These are phyloP conservation scores for Schrenkiella parvula DNA, from an alignment of 345 rosid species.

Conservation along the genomic window DNA sequence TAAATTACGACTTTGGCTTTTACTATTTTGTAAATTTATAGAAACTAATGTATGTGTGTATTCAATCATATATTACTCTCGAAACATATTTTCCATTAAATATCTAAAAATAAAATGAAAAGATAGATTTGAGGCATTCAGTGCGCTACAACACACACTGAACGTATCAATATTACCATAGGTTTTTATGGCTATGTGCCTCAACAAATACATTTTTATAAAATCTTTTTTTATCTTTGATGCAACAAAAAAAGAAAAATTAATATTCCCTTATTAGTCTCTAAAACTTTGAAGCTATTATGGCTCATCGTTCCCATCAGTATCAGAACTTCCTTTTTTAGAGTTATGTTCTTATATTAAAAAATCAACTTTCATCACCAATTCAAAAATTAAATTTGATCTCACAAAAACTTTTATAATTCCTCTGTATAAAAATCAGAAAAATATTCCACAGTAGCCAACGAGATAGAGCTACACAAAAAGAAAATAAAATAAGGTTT, in stretches of 20 bases:
- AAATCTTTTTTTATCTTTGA: too few relatives aligned
- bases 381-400: background rate
- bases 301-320: background rate
- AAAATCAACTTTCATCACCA: background rate
- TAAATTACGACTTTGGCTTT: background rate
- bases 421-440: background rate
- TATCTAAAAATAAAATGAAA: background rate
- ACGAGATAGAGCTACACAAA: conserved; percentile 6
- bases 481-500: too few relatives aligned
- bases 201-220: background rate
- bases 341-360: background rate
- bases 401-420: background rate
- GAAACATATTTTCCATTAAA: background rate
- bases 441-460: background rate
- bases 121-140: background rate
- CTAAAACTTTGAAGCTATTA: too few relatives aligned
- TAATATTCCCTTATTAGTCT: background rate
- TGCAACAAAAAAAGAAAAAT: too few relatives aligned
- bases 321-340: background rate
- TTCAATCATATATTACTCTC: background rate
- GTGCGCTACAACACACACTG: background rate
- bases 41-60: background rate
- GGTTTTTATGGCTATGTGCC: background rate
- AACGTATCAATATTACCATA: background rate
- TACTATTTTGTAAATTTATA: background rate